Conservation (phyloP, 805 yeast genomes). For the Nakazawaea ernobii region DNA sequence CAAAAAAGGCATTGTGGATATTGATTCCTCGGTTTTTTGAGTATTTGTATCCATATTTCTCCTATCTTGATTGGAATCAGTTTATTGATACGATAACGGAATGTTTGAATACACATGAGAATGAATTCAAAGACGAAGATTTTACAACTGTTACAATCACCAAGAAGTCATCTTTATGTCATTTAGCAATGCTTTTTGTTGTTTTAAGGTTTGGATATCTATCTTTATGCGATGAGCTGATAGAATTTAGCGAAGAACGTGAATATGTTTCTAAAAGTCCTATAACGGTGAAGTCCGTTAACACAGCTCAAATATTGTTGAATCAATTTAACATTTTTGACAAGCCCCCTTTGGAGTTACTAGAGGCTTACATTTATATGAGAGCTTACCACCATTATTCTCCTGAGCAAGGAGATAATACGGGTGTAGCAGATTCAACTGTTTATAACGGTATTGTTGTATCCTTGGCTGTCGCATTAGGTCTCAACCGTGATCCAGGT, state of each 20-base stretch:
- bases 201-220: slow-evolving; percentile 38
- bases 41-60: slow-evolving; percentile 41
- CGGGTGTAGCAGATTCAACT: slow-evolving; percentile 48
- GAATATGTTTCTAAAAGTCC: slow-evolving; percentile 40
- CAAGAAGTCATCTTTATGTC: slow-evolving; percentile 42
- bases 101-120: slow-evolving; percentile 30
- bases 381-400: slow-evolving; percentile 44
- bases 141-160: slow-evolving; percentile 28
- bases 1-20: slow-evolving; percentile 37
- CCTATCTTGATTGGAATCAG: slow-evolving; percentile 35
- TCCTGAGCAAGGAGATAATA: slow-evolving; percentile 54
- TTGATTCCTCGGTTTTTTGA: slow-evolving; percentile 37
- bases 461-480: slow-evolving; percentile 64
- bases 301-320: slow-evolving; percentile 48
- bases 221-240: slow-evolving; percentile 28
- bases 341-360: slow-evolving; percentile 41
- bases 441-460: slow-evolving; percentile 50
- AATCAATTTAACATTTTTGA: slow-evolving; percentile 48
- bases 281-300: slow-evolving; percentile 37
- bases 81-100: slow-evolving; percentile 24
- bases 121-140: slow-evolving; percentile 22
- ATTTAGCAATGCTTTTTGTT: slow-evolving; percentile 37
- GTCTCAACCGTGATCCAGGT: slow-evolving; percentile 61
- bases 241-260: slow-evolving; percentile 23
- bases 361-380: slow-evolving; percentile 50